phyloP scores from a whole-genome alignment of 257 asterid genomes.

The Solanum phureja region DNA sequence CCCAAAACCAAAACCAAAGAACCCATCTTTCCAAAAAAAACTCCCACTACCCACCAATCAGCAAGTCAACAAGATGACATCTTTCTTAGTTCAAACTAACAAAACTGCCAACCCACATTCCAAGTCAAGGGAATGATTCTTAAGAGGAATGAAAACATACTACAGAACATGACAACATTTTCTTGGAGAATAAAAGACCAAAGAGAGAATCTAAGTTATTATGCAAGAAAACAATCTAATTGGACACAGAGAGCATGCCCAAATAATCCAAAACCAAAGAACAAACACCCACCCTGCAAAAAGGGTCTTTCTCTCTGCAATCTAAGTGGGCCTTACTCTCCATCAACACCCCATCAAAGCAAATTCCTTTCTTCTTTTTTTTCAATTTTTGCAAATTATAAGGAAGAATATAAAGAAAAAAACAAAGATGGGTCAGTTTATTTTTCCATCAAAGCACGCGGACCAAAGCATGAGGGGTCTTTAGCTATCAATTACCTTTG shows the following conservation, averaged over 20 bases:
- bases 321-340: constrained; percentile 75
- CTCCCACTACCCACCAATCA: neutral
- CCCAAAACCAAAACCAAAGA: constrained; percentile 10
- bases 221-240: constrained; percentile 42
- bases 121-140: constrained; percentile 3
- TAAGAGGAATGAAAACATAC: neutral
- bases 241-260: constrained; percentile 29
- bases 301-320: constrained; percentile 26
- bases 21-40: constrained; percentile 17
- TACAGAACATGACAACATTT: constrained; percentile 1
- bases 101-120: neutral
- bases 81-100: constrained; percentile 1
- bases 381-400: constrained; percentile 3
- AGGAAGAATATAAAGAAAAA: neutral
- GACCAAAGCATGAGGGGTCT: constrained; percentile 69
- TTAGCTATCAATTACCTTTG: constrained; percentile 17
- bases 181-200: constrained; percentile 8
- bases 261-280: constrained; percentile 56
- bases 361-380: neutral
- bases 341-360: constrained; percentile 29
- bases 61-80: constrained; percentile 7
- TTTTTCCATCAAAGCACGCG: constrained; percentile 80
- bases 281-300: constrained; percentile 58
- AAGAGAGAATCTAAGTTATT: constrained; percentile 44
- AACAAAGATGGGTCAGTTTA: constrained; percentile 35